These are phyloP conservation scores for Penicillium daleae DNA, from an alignment of 495 filamentous ascomycete species.

Conservation along the genomic window DNA sequence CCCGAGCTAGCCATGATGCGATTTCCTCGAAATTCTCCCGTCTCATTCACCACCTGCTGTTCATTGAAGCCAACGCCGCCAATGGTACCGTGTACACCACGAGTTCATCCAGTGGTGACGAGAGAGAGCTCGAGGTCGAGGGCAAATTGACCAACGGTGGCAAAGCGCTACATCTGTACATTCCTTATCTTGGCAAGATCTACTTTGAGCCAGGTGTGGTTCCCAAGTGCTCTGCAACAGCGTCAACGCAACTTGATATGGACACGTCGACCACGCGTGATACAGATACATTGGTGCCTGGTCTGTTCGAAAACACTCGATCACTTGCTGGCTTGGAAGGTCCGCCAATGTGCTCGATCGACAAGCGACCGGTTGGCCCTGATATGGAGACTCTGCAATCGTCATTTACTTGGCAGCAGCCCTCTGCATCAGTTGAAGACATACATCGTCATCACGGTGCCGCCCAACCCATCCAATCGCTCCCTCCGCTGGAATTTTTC, in stretches of 20 bases:
- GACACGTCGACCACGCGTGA: background rate
- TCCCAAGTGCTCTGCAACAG: conserved; percentile 9
- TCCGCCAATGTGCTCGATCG: background rate
- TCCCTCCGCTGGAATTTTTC: conserved; percentile 10
- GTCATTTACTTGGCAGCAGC: background rate
- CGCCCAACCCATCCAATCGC: background rate
- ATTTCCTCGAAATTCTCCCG: conserved; percentile 39
- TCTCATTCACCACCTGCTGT: conserved; percentile 39
- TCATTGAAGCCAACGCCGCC: conserved; percentile 29
- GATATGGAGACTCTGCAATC: background rate
- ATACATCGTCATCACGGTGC: background rate
- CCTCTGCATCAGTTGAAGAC: background rate
- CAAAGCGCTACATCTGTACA: conserved; percentile 28
- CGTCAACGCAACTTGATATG: background rate
- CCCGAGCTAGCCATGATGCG: conserved; percentile 19
- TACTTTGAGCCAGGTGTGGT: conserved; percentile 30
- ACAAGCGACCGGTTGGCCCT: background rate
- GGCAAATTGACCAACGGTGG: conserved; percentile 15
- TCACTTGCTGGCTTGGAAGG: conserved; percentile 1
- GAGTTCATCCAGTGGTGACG: conserved; percentile 18
- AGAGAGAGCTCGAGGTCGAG: conserved; percentile 16
- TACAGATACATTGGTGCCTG: conserved; percentile 1
- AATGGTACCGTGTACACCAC: conserved; percentile 28
- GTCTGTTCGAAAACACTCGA: background rate
- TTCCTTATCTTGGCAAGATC: conserved; percentile 48